These are phyloP conservation scores for Carex arenaria DNA, from an alignment of 202 grass and related monocot genomes.

Conservation along the genomic window DNA sequence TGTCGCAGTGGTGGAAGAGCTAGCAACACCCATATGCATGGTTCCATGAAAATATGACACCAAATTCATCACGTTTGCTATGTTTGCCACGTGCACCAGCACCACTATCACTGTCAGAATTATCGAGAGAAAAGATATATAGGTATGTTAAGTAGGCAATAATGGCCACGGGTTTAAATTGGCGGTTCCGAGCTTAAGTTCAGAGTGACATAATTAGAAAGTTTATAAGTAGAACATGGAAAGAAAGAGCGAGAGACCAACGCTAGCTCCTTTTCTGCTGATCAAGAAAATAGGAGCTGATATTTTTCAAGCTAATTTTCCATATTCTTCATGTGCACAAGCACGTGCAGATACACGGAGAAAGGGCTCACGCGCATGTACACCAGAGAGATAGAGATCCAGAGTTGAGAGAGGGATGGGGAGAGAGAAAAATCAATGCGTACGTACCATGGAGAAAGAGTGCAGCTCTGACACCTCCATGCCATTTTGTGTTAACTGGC, in stretches of 20 bases:
- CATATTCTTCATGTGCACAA: no score
- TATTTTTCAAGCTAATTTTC: no score
- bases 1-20: slow-evolving; percentile 34
- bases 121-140: not conserved
- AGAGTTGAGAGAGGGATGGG: not conserved
- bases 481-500: slow-evolving; percentile 25
- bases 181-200: no score
- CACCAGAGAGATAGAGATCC: not conserved
- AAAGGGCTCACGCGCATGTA: no score
- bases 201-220: no score
- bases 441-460: slow-evolving; percentile 56
- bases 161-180: not conserved
- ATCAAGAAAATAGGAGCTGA: no score
- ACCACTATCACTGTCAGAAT: slow-evolving; percentile 36
- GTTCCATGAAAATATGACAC: slow-evolving; percentile 46
- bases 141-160: not conserved
- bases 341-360: no score
- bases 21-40: slow-evolving; percentile 52
- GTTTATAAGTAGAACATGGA: no score
- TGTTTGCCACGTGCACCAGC: slow-evolving; percentile 25
- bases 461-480: slow-evolving; percentile 40
- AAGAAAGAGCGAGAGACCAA: no score
- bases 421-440: not conserved
- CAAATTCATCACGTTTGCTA: slow-evolving; percentile 45
- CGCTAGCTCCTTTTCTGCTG: no score